phyloP scores from a whole-genome alignment of 164 flowering plant genomes.

The Malania oleifera region DNA sequence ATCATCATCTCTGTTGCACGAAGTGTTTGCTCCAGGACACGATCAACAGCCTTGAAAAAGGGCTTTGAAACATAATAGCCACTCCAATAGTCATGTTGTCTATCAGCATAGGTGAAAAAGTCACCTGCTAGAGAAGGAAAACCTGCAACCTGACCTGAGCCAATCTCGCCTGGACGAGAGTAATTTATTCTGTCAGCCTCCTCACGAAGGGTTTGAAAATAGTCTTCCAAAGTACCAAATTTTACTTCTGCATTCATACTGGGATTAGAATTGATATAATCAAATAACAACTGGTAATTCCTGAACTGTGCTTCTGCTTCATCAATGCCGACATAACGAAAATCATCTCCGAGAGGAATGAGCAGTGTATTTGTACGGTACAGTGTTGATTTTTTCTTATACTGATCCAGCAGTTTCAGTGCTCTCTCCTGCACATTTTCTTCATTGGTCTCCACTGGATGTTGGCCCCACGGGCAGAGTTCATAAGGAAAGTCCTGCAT shows the following conservation, averaged over 20 bases:
- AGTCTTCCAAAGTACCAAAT: constrained; percentile 95
- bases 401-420: constrained; percentile 72
- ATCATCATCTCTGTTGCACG: constrained; percentile 87
- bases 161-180: constrained; percentile 73
- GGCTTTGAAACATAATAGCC: constrained; percentile 99
- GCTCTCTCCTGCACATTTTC: constrained; percentile 88
- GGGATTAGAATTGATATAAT: constrained; percentile 82
- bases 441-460: constrained; percentile 71
- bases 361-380: constrained; percentile 93
- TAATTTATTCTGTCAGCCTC: constrained; percentile 86
- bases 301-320: constrained; percentile 98
- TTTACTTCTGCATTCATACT: constrained; percentile 76
- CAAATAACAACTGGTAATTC: constrained; percentile 86
- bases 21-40: constrained; percentile 88
- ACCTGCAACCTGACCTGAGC: constrained; percentile 74
- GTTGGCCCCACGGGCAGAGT: constrained; percentile 78
- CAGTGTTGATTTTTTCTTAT: constrained; percentile 81
- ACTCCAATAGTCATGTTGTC: constrained; percentile 96
- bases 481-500: constrained; percentile 66
- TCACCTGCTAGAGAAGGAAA: constrained; percentile 95
- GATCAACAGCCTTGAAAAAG: constrained; percentile 95
- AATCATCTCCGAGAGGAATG: constrained; percentile 97
- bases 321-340: constrained; percentile 71
- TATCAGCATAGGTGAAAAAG: constrained; percentile 96
- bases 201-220: constrained; percentile 82